Conservation (phyloP, 805 yeast genomes). For the Schizosaccharomyces lindneri region DNA sequence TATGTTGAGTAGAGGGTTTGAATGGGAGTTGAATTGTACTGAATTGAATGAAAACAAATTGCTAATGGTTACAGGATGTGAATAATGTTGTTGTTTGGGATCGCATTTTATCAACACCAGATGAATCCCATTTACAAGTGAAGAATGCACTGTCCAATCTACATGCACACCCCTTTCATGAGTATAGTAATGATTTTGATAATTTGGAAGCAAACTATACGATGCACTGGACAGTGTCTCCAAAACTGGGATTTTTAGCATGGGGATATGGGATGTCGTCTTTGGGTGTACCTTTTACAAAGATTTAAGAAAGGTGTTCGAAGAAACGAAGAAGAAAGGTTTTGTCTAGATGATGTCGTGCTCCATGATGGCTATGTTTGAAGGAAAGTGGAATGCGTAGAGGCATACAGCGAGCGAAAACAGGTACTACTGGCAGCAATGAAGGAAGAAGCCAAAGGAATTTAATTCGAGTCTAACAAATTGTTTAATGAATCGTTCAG, state of each 20-base stretch:
- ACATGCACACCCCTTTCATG: not conserved
- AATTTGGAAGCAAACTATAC: conserved; percentile 41
- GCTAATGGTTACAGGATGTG: conserved; percentile 4
- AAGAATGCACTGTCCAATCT: not conserved
- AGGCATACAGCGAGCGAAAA: too few species aligned
- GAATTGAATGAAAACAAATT: not conserved
- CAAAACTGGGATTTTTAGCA: conserved; percentile 56
- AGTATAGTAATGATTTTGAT: conserved; percentile 15
- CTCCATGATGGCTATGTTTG: not conserved
- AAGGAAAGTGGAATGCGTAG: not conserved
- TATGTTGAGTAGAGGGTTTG: conserved; percentile 1
- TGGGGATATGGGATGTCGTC: conserved; percentile 12
- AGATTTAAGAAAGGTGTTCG: not conserved
- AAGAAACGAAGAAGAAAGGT: not conserved
- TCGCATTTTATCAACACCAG: conserved; percentile 11
- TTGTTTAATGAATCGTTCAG: too few species aligned
- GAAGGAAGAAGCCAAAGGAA: too few species aligned
- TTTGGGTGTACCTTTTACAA: not conserved
- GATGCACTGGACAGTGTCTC: conserved; percentile 82
- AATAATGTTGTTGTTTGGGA: conserved; percentile 78
- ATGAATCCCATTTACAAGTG: not conserved
- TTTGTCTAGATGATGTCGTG: not conserved
- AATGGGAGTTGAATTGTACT: not conserved
- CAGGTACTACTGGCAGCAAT: too few species aligned
- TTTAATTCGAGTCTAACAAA: too few species aligned